Conservation (phyloP, 2,329 filamentous ascomycete species). For the Thielaviopsis ethacetica region DNA sequence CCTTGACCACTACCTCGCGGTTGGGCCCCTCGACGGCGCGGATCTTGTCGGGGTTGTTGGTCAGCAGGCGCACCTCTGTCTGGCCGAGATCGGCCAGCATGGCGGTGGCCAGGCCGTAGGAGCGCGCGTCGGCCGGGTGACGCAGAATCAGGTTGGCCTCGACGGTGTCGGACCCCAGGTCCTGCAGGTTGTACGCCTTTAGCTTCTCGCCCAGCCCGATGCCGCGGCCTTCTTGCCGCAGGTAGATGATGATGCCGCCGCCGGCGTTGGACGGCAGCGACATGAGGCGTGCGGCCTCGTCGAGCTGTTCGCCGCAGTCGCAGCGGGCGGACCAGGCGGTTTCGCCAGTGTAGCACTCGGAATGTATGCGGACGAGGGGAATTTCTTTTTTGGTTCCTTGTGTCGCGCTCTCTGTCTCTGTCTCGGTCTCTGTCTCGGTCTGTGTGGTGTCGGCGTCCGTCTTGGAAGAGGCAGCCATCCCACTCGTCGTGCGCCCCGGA, state of each 20-base stretch:
- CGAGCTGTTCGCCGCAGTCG: constrained; percentile 93
- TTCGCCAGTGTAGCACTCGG: constrained; percentile 96
- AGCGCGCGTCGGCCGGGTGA: constrained; percentile 86
- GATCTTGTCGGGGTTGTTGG: constrained; percentile 97
- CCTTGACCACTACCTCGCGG: constrained; percentile 70
- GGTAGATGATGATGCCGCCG: constrained; percentile 86
- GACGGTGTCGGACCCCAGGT: constrained; percentile 92
- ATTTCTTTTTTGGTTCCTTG: too few relatives aligned
- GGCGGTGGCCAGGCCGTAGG: constrained; percentile 89
- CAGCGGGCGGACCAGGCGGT: constrained; percentile 96
- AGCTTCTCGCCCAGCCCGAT: constrained; percentile 92
- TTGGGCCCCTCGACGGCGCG: constrained; percentile 84
- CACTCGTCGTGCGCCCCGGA: constrained; percentile 66
- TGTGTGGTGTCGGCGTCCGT: constrained; percentile 6
- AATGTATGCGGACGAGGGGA: constrained; percentile 86
- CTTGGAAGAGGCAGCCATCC: constrained; percentile 35
- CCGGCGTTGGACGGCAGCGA: constrained; percentile 43
- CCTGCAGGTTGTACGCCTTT: constrained; percentile 95
- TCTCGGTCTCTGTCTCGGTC: constrained; percentile 12
- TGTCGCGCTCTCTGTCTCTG: too few relatives aligned
- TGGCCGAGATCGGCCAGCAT: constrained; percentile 81
- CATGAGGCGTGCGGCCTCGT: constrained; percentile 92
- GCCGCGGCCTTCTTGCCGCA: constrained; percentile 88
- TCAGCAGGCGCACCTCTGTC: constrained; percentile 62
- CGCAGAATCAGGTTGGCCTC: constrained; percentile 83